Evolutionary conservation across 2,329 filamentous ascomycete species (phyloP), one percentile per base, ranked within the genome.

Genomic region (Beauveria asiatica): DNA sequence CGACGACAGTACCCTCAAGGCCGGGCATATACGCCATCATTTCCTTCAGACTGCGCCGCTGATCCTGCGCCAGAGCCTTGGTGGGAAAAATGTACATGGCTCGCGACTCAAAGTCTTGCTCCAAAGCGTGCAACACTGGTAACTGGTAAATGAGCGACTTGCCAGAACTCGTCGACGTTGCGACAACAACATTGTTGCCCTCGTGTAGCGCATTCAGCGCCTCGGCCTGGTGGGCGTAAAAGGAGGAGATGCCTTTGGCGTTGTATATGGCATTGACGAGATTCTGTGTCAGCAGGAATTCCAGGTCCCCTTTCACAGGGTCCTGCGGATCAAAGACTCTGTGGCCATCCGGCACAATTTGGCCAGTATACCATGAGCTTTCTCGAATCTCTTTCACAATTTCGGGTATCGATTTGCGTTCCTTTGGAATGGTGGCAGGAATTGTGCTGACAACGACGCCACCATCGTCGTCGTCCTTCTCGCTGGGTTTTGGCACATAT

Each of bases 21-120:
- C 85, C 86, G 1, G 87, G 83, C 81, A 99, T 89, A 67, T 88
- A 96, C 1, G 82, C 76, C 62, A 97, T 77, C 69, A 97, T 82
- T 57, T 96, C 91, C 67, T 89, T 90, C 70, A 99, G 78, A 65
- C 92, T 96, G 65, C 92, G 83, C 66, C 87, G 86, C 72, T 99
- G 94, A 72, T 99, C 94, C 71, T 99, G 94, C 0, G 94, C 93
- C 17, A 99, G 76, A 1, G 94, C 94, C 74, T 99, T 99, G 0
- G 94, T 99, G 0, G 94, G 94, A 63, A 99, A 99, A 41, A 99
- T 96, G 70, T 97, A 97, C 86, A 99, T 91, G 2, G 94, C 94
- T 66, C 94, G 81, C 9, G 90, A 89, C 60, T 86, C 79, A 2
- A 74, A 76, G 67, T 97, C 89, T 57, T 84, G 78, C 72, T 99